A percentile compares a stretch with the other conserved stretches of the same genome.
Evolutionary conservation across 371 early-diverging fungal genomes (phyloP).

Genomic region (Haplosporangium sp.): DNA sequence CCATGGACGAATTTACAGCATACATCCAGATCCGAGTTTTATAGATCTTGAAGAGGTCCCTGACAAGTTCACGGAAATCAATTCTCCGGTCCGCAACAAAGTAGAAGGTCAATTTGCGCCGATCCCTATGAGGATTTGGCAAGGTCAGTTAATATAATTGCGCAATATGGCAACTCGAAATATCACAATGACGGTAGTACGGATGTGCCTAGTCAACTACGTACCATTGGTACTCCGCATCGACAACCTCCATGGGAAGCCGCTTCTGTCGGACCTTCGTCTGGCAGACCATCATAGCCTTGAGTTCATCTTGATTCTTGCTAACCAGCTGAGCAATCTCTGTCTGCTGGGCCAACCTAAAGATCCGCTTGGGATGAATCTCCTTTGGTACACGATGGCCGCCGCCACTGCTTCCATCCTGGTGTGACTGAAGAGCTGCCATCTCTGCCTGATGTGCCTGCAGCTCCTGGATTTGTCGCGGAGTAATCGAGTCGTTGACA

Average conservation of each 20-base stretch:
- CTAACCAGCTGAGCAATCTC: slow-evolving; percentile 79
- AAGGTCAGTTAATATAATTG: not conserved
- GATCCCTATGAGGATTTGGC: slow-evolving; percentile 71
- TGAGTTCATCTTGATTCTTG: slow-evolving; percentile 90
- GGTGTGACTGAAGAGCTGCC: slow-evolving; percentile 34
- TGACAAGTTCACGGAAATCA: slow-evolving; percentile 98
- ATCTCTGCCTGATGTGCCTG: slow-evolving; percentile 59
- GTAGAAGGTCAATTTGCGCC: slow-evolving; percentile 95
- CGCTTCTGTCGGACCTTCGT: slow-evolving; percentile 86
- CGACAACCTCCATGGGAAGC: slow-evolving; percentile 94
- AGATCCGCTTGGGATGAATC: slow-evolving; percentile 87
- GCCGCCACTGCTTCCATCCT: slow-evolving; percentile 13
- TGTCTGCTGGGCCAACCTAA: slow-evolving; percentile 80
- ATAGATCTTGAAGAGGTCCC: slow-evolving; percentile 98
- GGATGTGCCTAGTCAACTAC: not conserved
- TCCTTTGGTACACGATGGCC: slow-evolving; percentile 65
- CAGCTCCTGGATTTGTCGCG: slow-evolving; percentile 64
- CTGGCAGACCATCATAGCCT: slow-evolving; percentile 88
- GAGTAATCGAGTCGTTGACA: slow-evolving; percentile 68
- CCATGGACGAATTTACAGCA: slow-evolving; percentile 58
- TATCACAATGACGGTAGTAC: not conserved
- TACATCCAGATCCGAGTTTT: slow-evolving; percentile 99
- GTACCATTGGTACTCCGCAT: slow-evolving; percentile 98
- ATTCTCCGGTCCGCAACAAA: slow-evolving; percentile 96
- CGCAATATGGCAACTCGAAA: not conserved